These are phyloP conservation scores for Beauveria bassiana DNA, from an alignment of 2,329 filamentous ascomycete genomes.

Conservation along the genomic window DNA sequence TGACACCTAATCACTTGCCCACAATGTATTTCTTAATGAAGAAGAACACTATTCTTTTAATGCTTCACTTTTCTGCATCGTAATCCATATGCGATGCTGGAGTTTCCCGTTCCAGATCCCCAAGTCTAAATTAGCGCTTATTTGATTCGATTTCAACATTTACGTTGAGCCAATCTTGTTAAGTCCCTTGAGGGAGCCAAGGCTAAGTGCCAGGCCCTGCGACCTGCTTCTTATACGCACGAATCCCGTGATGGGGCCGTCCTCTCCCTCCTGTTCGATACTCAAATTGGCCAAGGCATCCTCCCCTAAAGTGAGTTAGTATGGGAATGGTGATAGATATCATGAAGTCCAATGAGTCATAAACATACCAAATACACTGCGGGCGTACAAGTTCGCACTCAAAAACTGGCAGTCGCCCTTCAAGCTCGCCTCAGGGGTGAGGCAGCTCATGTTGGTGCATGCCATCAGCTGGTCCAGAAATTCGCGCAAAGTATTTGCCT, in stretches of 20 bases:
- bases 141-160: not conserved
- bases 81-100: constrained; percentile 1
- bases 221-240: constrained; percentile 96
- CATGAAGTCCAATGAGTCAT: not conserved
- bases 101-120: not conserved
- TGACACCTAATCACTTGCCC: not conserved
- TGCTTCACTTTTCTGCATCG: not conserved
- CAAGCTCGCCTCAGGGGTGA: constrained; percentile 91
- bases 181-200: constrained; percentile 89
- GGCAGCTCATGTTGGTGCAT: constrained; percentile 95
- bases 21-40: not conserved
- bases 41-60: not conserved
- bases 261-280: constrained; percentile 94
- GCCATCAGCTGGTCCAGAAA: constrained; percentile 95
- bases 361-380: constrained; percentile 92
- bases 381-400: constrained; percentile 92
- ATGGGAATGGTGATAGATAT: constrained; percentile 8
- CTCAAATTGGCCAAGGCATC: constrained; percentile 95
- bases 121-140: constrained; percentile 11
- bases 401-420: constrained; percentile 98
- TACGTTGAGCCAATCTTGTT: constrained; percentile 60
- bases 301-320: constrained; percentile 59
- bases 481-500: constrained; percentile 82
- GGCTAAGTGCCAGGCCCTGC: constrained; percentile 85
- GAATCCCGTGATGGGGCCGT: constrained; percentile 93